Conservation (phyloP, 805 yeast species). For the Schwanniomyces polymorphus region DNA sequence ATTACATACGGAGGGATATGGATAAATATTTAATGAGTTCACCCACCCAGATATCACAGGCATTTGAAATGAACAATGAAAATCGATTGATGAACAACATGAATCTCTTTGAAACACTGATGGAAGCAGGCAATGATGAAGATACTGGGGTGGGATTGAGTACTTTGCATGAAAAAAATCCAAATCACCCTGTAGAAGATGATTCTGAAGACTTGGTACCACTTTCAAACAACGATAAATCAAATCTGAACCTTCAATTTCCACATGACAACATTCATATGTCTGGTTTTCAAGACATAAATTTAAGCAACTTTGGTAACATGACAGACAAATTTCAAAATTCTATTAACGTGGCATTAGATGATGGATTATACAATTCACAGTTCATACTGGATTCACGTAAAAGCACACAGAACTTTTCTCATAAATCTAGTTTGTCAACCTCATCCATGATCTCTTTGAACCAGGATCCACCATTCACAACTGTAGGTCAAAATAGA, state of each 20-base stretch:
- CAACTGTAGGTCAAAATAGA: background rate
- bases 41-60: conserved; percentile 37
- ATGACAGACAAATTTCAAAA: conserved; percentile 12
- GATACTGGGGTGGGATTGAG: background rate
- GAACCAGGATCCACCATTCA: conserved; percentile 19
- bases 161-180: background rate
- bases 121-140: background rate
- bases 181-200: background rate
- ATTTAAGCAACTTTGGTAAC: background rate
- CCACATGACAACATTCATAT: background rate
- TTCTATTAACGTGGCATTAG: conserved; percentile 20
- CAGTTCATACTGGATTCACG: conserved; percentile 1
- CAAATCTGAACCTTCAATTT: background rate
- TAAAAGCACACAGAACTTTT: background rate
- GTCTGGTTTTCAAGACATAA: background rate
- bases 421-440: conserved; percentile 18
- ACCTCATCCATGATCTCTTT: conserved; percentile 23
- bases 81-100: conserved; percentile 5
- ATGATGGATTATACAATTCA: conserved; percentile 11
- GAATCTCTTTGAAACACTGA: conserved; percentile 7
- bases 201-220: conserved; percentile 16
- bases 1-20: conserved; percentile 16
- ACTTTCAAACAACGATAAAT: conserved; percentile 10
- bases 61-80: conserved; percentile 18
- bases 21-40: conserved; percentile 41